Evolutionary conservation across 495 filamentous ascomycete species (phyloP).

Genomic region (Clohesyomyces aquaticus): DNA sequence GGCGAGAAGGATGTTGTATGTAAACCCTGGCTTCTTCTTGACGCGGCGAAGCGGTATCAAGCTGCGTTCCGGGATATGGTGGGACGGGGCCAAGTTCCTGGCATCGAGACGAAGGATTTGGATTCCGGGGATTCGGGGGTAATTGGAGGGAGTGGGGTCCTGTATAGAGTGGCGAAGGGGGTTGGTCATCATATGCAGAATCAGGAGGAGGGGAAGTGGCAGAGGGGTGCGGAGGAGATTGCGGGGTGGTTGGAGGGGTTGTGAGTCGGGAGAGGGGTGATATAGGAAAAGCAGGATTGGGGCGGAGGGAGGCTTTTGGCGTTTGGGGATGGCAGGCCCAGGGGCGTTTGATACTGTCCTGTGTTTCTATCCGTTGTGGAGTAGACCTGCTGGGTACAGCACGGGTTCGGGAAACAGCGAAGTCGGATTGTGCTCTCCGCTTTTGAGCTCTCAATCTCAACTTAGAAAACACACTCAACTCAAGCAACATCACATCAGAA

Average conservation of each 20-base stretch:
- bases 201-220: slow-evolving; percentile 50
- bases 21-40: slow-evolving; percentile 38
- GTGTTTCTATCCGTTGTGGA: too few relatives aligned
- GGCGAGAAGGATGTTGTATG: slow-evolving; percentile 49
- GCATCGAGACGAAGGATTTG: slow-evolving; percentile 29
- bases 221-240: slow-evolving; percentile 48
- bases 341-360: too few relatives aligned
- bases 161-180: slow-evolving; percentile 45
- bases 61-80: slow-evolving; percentile 29
- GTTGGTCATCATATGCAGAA: slow-evolving; percentile 56
- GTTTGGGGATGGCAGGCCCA: too few relatives aligned
- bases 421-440: too few relatives aligned
- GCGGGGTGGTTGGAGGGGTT: slow-evolving; percentile 40
- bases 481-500: too few relatives aligned
- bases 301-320: too few relatives aligned
- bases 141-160: slow-evolving; percentile 42
- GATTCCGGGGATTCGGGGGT: slow-evolving; percentile 15
- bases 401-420: too few relatives aligned
- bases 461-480: too few relatives aligned
- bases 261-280: too few relatives aligned
- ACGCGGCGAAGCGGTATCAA: slow-evolving; percentile 41
- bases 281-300: too few relatives aligned
- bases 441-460: too few relatives aligned
- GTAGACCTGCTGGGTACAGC: too few relatives aligned
- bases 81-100: slow-evolving; percentile 18